These are phyloP conservation scores for Cadophora malorum DNA, from an alignment of 2,329 filamentous ascomycete species.

Conservation along the genomic window DNA sequence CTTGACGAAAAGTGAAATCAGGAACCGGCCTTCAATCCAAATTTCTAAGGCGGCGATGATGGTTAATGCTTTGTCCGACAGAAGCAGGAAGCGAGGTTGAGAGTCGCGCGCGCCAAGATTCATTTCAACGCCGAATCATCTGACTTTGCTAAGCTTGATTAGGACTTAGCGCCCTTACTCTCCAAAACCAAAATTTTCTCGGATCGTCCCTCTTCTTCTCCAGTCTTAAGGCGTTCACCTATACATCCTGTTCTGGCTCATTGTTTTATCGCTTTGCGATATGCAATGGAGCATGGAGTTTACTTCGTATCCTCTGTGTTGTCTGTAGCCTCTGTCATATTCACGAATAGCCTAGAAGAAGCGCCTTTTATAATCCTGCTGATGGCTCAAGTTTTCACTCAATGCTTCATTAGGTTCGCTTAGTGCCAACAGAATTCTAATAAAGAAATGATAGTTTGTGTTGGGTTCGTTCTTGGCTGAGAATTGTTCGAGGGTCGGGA, in stretches of 20 bases:
- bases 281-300: slow-evolving; percentile 34
- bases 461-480: background rate
- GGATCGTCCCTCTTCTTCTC: slow-evolving; percentile 27
- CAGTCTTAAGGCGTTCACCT: slow-evolving; percentile 41
- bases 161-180: slow-evolving; percentile 5
- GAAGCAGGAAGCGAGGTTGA: background rate
- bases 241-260: slow-evolving; percentile 42
- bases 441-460: background rate
- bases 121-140: slow-evolving; percentile 13
- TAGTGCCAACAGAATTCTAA: slow-evolving; percentile 40
- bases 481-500: background rate
- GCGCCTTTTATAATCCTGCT: slow-evolving; percentile 45
- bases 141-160: slow-evolving; percentile 19
- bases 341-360: slow-evolving; percentile 41
- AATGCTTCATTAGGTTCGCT: slow-evolving; percentile 42
- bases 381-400: slow-evolving; percentile 39
- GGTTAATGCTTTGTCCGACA: background rate
- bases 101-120: background rate
- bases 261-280: slow-evolving; percentile 30
- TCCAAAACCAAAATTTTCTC: slow-evolving; percentile 21
- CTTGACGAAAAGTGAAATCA: background rate
- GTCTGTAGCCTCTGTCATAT: slow-evolving; percentile 41
- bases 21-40: background rate
- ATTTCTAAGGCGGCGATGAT: background rate
- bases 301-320: slow-evolving; percentile 28